A percentile compares a stretch with the other conserved stretches of the same genome.
Conservation (phyloP, 305 asterid species). For the Solanum hybrid region DNA sequence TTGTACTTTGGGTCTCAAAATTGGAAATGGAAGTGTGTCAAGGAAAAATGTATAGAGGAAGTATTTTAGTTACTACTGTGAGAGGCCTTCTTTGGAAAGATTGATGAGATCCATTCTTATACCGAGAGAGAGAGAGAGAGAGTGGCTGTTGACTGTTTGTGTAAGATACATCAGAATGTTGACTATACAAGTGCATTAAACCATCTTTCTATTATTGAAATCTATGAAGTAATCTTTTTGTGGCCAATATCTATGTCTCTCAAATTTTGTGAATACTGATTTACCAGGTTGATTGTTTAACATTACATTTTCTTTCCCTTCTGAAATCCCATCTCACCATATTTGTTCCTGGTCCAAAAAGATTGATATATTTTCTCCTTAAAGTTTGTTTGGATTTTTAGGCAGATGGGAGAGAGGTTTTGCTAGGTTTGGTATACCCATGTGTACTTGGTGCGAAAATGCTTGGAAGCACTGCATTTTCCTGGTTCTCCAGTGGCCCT, state of each 20-base stretch:
- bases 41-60: background rate
- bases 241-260: background rate
- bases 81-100: background rate
- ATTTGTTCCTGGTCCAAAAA: background rate
- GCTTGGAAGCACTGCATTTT: constrained; percentile 81
- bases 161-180: background rate
- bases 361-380: constrained; percentile 1
- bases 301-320: background rate
- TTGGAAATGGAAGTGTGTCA: background rate
- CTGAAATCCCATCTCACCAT: background rate
- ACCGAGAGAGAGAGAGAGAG: background rate
- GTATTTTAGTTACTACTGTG: background rate
- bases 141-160: background rate
- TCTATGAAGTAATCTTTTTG: background rate
- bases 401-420: constrained; percentile 92
- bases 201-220: background rate
- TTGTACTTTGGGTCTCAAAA: background rate
- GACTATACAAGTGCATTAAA: background rate
- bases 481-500: constrained; percentile 67
- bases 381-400: constrained; percentile 24
- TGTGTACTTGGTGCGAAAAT: constrained; percentile 81
- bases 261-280: background rate
- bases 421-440: constrained; percentile 76
- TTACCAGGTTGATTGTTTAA: background rate
- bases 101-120: background rate